Evolutionary conservation across 163 green algal species (phyloP).

Genomic region (Chlamydomonas reinhardtii): DNA sequence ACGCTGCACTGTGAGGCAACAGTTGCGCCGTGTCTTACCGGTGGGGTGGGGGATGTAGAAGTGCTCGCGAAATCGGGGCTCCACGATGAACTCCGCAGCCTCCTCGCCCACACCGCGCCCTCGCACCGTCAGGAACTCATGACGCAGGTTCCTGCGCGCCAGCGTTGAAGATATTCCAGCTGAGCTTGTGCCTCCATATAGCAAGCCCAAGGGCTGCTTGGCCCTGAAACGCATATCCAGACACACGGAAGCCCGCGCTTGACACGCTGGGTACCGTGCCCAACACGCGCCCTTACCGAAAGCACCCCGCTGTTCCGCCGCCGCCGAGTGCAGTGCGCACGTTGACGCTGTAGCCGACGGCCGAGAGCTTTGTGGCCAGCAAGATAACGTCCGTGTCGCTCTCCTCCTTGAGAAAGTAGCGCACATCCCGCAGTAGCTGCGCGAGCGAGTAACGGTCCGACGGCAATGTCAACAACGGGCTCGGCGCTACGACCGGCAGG

Average conservation of each 20-base stretch:
- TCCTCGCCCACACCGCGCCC: constrained; percentile 27
- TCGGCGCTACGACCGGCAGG: too few species aligned
- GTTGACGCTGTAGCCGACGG: constrained; percentile 27
- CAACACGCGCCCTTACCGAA: not conserved
- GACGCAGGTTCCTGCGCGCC: constrained; percentile 17
- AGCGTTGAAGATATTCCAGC: too few species aligned
- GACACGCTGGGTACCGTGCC: too few species aligned
- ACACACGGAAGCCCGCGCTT: too few species aligned
- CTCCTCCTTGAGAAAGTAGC: constrained; percentile 24
- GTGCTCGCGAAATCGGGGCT: constrained; percentile 65
- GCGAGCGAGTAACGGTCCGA: not conserved
- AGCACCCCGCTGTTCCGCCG: constrained; percentile 11
- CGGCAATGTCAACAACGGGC: too few species aligned
- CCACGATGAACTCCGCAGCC: constrained; percentile 54
- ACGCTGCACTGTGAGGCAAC: too few species aligned
- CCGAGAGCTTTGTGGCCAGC: constrained; percentile 6
- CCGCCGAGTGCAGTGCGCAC: constrained; percentile 29
- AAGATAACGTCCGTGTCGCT: constrained; percentile 17
- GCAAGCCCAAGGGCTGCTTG: too few species aligned
- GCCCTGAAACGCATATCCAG: too few species aligned
- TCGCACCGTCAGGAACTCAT: constrained; percentile 37
- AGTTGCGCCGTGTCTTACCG: too few species aligned
- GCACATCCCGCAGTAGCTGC: constrained; percentile 35
- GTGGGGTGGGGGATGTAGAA: constrained; percentile 66
- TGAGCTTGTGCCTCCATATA: too few species aligned